Evolutionary conservation across 495 filamentous ascomycete genomes (phyloP).

Genomic region (Penicillium taxi): DNA sequence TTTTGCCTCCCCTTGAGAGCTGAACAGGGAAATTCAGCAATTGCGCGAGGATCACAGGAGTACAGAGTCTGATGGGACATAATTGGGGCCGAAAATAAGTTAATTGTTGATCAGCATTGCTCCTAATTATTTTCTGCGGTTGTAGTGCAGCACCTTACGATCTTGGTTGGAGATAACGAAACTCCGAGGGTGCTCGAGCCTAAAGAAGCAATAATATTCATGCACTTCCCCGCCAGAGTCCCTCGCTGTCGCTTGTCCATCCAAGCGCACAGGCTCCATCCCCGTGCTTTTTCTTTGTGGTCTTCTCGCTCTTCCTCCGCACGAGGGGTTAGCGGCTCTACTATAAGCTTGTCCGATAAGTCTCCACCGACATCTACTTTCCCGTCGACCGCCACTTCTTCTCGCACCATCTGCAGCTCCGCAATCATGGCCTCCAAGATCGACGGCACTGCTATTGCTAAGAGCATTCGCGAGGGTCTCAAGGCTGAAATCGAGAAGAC

Average conservation of each 20-base stretch:
- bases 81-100: no score
- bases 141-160: not conserved
- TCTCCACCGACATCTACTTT: slow-evolving; percentile 11
- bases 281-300: slow-evolving; percentile 15
- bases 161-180: not conserved
- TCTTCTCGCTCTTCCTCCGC: slow-evolving; percentile 12
- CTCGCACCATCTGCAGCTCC: slow-evolving; percentile 41
- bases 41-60: no score
- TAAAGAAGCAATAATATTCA: slow-evolving; percentile 28
- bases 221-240: slow-evolving; percentile 35
- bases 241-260: slow-evolving; percentile 30
- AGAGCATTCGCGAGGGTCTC: slow-evolving; percentile 72
- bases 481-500: slow-evolving; percentile 69
- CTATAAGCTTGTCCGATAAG: slow-evolving; percentile 6
- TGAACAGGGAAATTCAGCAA: no score
- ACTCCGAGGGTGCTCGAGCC: slow-evolving; percentile 20
- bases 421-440: slow-evolving; percentile 84
- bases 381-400: slow-evolving; percentile 9
- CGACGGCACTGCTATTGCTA: slow-evolving; percentile 91
- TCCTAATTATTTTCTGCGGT: slow-evolving; percentile 2
- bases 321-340: slow-evolving; percentile 12
- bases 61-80: not conserved
- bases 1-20: not conserved
- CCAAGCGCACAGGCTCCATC: slow-evolving; percentile 19
- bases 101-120: no score